Conservation (phyloP, 352 stramenopile genomes). For the Globisporangium camurandrum region DNA sequence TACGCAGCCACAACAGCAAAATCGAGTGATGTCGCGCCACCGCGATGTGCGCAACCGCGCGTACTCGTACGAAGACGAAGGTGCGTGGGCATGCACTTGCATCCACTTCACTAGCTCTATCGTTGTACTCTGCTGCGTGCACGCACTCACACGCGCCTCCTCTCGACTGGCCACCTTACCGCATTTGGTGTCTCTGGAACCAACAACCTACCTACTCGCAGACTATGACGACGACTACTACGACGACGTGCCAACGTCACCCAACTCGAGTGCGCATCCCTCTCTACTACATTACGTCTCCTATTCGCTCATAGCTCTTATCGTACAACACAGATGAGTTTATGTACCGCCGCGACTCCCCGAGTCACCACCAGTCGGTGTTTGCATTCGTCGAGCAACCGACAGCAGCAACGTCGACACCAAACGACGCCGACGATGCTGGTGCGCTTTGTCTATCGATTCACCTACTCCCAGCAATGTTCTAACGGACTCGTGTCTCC, state of each 20-base stretch:
- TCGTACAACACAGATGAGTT: constrained; percentile 44
- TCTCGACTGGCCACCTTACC: no score
- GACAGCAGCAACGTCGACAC: neutral
- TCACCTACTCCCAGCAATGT: neutral
- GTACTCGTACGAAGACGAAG: constrained; percentile 87
- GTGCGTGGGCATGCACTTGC: constrained; percentile 13
- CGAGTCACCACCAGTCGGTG: constrained; percentile 62
- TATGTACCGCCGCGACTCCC: constrained; percentile 78
- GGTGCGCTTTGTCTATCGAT: no score
- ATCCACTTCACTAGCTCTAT: neutral
- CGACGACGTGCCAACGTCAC: constrained; percentile 49
- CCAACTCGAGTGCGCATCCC: constrained; percentile 41
- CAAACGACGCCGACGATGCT: constrained; percentile 25
- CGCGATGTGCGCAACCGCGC: constrained; percentile 81
- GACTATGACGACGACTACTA: constrained; percentile 75
- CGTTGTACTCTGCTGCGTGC: neutral
- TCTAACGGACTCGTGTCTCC: neutral
- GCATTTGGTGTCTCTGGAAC: no score
- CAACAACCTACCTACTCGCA: no score
- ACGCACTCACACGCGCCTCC: neutral
- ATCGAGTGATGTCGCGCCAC: constrained; percentile 63
- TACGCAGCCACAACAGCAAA: neutral
- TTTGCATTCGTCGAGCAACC: constrained; percentile 75
- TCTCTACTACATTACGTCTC: neutral
- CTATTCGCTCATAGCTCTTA: neutral